Evolutionary conservation across 2,329 filamentous ascomycete genomes (phyloP).

Genomic region (Microcyclospora tardicrescens): DNA sequence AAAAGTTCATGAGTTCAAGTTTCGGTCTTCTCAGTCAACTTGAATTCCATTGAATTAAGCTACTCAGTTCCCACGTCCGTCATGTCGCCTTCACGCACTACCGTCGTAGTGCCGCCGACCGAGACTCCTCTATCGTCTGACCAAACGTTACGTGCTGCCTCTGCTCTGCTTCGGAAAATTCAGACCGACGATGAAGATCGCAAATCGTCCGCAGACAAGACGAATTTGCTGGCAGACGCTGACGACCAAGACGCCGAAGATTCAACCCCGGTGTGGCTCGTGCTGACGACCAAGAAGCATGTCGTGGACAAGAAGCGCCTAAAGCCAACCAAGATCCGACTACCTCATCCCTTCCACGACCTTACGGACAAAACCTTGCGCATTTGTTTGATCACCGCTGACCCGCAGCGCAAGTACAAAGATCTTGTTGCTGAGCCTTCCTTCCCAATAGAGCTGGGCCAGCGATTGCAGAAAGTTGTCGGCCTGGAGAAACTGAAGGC

Average conservation of each 20-base stretch:
- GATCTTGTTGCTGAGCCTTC: slow-evolving; percentile 64
- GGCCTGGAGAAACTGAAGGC: slow-evolving; percentile 74
- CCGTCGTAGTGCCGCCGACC: not conserved
- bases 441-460: slow-evolving; percentile 35
- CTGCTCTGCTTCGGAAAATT: slow-evolving; percentile 43
- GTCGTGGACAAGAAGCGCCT: slow-evolving; percentile 61
- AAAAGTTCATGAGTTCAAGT: no score
- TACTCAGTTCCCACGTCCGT: not conserved
- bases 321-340: slow-evolving; percentile 65
- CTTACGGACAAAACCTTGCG: slow-evolving; percentile 34
- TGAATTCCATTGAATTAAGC: no score
- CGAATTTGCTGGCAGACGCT: slow-evolving; percentile 41
- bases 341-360: slow-evolving; percentile 48
- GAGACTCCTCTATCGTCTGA: not conserved
- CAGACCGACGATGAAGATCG: slow-evolving; percentile 29
- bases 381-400: slow-evolving; percentile 77
- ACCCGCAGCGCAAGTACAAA: slow-evolving; percentile 77
- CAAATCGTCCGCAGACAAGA: slow-evolving; percentile 37
- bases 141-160: slow-evolving; percentile 46
- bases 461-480: slow-evolving; percentile 49
- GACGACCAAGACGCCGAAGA: slow-evolving; percentile 34
- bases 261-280: slow-evolving; percentile 46
- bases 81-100: not conserved
- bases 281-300: slow-evolving; percentile 53
- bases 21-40: no score